Evolutionary conservation across 495 filamentous ascomycete species (phyloP).

Genomic region (Aspergillus sclerotiicarbonarius): DNA sequence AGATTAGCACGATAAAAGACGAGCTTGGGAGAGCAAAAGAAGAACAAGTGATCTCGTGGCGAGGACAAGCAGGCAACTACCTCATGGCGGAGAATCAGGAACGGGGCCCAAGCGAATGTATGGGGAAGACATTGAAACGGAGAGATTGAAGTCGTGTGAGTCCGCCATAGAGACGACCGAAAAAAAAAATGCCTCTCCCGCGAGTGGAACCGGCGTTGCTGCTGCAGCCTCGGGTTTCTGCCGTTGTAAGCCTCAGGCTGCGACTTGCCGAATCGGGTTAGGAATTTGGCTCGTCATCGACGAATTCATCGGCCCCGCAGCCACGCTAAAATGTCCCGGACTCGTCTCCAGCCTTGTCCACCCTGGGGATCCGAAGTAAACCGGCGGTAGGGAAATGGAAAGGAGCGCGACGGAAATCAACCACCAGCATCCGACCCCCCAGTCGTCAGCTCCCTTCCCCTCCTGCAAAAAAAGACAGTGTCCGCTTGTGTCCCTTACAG

Average conservation of each 20-base stretch:
- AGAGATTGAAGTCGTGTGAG: constrained; percentile 23
- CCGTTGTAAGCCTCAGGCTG: constrained; percentile 21
- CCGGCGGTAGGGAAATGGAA: constrained; percentile 15
- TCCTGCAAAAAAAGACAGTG: constrained; percentile 12
- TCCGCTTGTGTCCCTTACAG: constrained; percentile 19
- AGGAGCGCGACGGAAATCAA: constrained; percentile 24
- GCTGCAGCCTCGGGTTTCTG: constrained; percentile 21
- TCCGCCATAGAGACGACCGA: constrained; percentile 18
- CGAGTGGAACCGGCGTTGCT: constrained; percentile 22
- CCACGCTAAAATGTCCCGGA: not conserved
- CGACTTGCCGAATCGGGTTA: constrained; percentile 14
- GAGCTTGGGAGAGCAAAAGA: constrained; percentile 10
- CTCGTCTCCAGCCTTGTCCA: not conserved
- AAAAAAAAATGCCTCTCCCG: constrained; percentile 27
- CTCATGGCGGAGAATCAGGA: constrained; percentile 35
- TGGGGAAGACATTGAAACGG: constrained; percentile 19
- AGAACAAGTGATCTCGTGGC: constrained; percentile 19
- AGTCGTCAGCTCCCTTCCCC: constrained; percentile 9
- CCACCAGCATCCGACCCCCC: constrained; percentile 25
- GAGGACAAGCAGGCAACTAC: constrained; percentile 29
- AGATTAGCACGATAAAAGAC: constrained; percentile 22
- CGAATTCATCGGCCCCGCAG: constrained; percentile 19
- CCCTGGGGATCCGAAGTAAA: constrained; percentile 8
- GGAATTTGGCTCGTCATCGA: constrained; percentile 7
- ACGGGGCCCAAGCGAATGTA: constrained; percentile 17